Percentiles rank a stretch among this genome's conserved stretches.
Evolutionary conservation across 2,329 filamentous ascomycete species (phyloP).

Genomic region (Alternaria burnsii): DNA sequence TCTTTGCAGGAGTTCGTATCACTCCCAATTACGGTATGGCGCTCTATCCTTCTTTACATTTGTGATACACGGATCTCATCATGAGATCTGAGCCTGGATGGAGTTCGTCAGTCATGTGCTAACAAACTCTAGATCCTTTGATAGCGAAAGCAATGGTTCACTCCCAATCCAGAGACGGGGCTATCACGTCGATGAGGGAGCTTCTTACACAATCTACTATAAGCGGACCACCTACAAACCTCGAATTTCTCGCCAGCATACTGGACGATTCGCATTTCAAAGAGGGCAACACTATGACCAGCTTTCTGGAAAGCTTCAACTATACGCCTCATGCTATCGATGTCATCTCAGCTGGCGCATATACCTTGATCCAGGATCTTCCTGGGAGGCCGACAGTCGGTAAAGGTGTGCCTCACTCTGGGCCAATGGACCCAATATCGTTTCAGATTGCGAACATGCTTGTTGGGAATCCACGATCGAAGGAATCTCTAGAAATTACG

Average conservation of each 20-base stretch:
- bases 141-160: conserved; percentile 68
- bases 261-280: conserved; percentile 58
- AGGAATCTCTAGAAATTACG: conserved; percentile 68
- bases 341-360: conserved; percentile 64
- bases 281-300: conserved; percentile 64
- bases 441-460: conserved; percentile 67
- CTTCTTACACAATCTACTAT: conserved; percentile 58
- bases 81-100: not conserved
- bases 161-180: conserved; percentile 50
- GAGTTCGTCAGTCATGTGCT: not conserved
- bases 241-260: conserved; percentile 64
- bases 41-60: not conserved
- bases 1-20: conserved; percentile 51
- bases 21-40: conserved; percentile 62
- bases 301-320: conserved; percentile 62
- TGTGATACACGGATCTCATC: not conserved
- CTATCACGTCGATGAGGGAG: conserved; percentile 56
- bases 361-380: conserved; percentile 67
- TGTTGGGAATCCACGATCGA: conserved; percentile 63
- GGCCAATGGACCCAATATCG: conserved; percentile 69
- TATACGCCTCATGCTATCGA: conserved; percentile 63
- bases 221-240: conserved; percentile 65
- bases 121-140: conserved; percentile 53
- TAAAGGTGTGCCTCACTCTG: conserved; percentile 66
- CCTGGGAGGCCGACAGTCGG: conserved; percentile 66